Evolutionary conservation across 2,329 filamentous ascomycete genomes (phyloP).

Genomic region (Aspergillus sp.): DNA sequence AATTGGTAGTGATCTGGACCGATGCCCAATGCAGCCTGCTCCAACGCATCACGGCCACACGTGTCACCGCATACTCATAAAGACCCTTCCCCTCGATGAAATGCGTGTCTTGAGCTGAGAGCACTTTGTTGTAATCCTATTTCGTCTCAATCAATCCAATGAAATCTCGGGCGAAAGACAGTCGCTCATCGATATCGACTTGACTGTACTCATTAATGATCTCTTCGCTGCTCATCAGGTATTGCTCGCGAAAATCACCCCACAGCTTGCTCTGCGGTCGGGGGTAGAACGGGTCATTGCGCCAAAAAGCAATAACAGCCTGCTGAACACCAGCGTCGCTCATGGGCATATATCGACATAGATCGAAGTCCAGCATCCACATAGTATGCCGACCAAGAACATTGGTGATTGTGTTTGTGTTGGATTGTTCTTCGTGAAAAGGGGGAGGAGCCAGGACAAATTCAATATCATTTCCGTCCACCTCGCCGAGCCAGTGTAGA

Average conservation of each 20-base stretch:
- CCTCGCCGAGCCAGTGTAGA: slow-evolving; percentile 51
- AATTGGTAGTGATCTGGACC: too few species aligned
- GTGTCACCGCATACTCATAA: background rate
- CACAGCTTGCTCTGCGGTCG: slow-evolving; percentile 36
- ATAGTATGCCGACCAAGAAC: slow-evolving; percentile 39
- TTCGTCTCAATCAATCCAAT: background rate
- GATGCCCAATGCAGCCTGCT: background rate
- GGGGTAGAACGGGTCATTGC: slow-evolving; percentile 58
- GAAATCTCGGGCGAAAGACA: background rate
- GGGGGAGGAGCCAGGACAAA: slow-evolving; percentile 51
- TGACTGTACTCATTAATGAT: background rate
- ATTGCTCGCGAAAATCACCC: slow-evolving; percentile 30
- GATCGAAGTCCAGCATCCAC: slow-evolving; percentile 55
- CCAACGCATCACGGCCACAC: background rate
- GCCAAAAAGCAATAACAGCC: slow-evolving; percentile 49
- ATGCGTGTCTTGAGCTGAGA: too few species aligned
- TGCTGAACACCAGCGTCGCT: slow-evolving; percentile 44
- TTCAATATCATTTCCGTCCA: slow-evolving; percentile 59
- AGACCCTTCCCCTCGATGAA: background rate
- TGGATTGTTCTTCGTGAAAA: background rate
- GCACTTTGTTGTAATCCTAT: background rate
- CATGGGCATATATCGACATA: slow-evolving; percentile 41
- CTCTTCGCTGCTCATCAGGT: slow-evolving; percentile 18
- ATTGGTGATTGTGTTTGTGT: slow-evolving; percentile 9
- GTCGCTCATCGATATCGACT: background rate